Conservation (phyloP, 2,329 filamentous ascomycete genomes). For the Botrytis paeoniae region DNA sequence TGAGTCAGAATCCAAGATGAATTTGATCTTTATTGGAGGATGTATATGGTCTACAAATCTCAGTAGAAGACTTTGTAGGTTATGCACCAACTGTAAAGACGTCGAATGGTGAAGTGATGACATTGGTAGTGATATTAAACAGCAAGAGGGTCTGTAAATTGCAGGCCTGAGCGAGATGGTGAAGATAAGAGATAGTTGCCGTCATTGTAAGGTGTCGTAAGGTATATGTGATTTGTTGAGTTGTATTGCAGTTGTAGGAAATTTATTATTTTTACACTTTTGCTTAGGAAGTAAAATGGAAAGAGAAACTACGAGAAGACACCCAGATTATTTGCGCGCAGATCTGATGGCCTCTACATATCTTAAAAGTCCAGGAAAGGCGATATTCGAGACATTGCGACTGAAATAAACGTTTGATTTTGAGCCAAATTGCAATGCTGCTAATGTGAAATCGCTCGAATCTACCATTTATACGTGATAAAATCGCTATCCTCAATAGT, state of each 20-base stretch:
- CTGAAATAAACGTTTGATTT: not conserved
- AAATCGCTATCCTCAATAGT: not conserved
- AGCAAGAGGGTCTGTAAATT: not conserved
- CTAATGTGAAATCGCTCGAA: not conserved
- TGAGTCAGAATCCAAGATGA: not conserved
- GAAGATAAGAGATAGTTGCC: not conserved
- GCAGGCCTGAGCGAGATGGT: not conserved
- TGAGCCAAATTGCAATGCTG: not conserved
- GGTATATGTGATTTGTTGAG: not conserved
- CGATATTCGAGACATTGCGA: not conserved
- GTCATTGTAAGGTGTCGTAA: fast-evolving
- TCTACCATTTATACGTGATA: not conserved
- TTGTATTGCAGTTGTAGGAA: not conserved
- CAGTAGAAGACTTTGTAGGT: not conserved
- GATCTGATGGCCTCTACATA: not conserved
- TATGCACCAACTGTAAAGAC: not conserved
- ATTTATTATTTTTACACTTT: not conserved
- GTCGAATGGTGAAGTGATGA: not conserved
- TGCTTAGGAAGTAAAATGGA: not conserved
- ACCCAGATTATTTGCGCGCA: not conserved
- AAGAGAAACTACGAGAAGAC: too few species aligned
- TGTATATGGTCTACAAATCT: not conserved
- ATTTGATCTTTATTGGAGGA: not conserved
- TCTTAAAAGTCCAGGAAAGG: fast-evolving
- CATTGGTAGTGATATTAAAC: not conserved